A percentile compares a stretch with the other conserved stretches of the same genome.
These are phyloP conservation scores for Verbena officinalis DNA, from an alignment of 257 asterid genomes.

Conservation along the genomic window DNA sequence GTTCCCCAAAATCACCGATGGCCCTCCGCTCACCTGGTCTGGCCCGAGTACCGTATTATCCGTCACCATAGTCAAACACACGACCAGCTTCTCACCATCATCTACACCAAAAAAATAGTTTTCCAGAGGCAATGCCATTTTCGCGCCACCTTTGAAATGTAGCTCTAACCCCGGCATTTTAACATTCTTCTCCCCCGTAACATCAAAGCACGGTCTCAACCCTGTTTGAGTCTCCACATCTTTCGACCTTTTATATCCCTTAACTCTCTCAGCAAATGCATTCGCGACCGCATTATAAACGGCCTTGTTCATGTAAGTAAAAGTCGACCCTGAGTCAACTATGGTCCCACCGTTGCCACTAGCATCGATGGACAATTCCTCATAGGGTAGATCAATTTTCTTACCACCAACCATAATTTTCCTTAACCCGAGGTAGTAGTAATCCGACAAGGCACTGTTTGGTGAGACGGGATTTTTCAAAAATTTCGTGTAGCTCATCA, in stretches of 20 bases:
- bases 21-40: constrained; percentile 45
- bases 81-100: constrained; percentile 31
- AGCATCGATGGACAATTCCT: constrained; percentile 46
- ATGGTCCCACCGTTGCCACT: constrained; percentile 81
- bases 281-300: constrained; percentile 42
- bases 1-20: constrained; percentile 79
- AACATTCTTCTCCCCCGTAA: constrained; percentile 41
- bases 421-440: constrained; percentile 64
- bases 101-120: constrained; percentile 61
- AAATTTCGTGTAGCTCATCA: constrained; percentile 55
- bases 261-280: constrained; percentile 56
- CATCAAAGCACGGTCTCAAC: constrained; percentile 71
- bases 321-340: constrained; percentile 87
- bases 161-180: constrained; percentile 62
- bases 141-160: constrained; percentile 80
- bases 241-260: constrained; percentile 44
- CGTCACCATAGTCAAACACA: constrained; percentile 64
- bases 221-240: constrained; percentile 55
- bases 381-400: constrained; percentile 49
- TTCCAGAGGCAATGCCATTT: constrained; percentile 67
- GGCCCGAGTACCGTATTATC: constrained; percentile 44
- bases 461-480: constrained; percentile 43
- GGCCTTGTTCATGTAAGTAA: constrained; percentile 52
- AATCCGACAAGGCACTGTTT: constrained; percentile 42
- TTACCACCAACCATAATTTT: constrained; percentile 68